Evolutionary conservation across 306 rosid genomes (phyloP).

Genomic region (Abrus precatorius): DNA sequence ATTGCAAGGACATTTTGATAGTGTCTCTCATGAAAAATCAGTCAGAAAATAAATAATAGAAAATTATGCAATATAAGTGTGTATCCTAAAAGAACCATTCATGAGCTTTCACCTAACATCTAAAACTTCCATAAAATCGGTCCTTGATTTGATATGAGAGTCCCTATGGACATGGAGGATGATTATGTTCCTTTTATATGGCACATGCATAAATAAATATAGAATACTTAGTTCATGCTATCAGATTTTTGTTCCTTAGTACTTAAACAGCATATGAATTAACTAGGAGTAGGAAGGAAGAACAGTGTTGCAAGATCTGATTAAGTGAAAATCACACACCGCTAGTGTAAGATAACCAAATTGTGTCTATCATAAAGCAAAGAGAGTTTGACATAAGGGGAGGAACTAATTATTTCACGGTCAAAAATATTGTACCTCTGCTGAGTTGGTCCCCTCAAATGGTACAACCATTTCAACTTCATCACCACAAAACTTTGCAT

Average conservation of each 20-base stretch:
- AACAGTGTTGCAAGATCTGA: neutral
- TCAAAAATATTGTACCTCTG: slow-evolving; percentile 66
- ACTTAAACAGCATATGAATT: neutral
- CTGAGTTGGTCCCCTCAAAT: slow-evolving; percentile 71
- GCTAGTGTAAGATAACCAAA: neutral
- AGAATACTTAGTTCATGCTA: neutral
- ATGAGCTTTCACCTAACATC: neutral
- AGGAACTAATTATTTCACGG: neutral
- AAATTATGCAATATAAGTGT: neutral
- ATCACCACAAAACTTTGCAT: slow-evolving; percentile 61
- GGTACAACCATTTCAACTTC: slow-evolving; percentile 86
- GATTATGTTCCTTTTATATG: neutral
- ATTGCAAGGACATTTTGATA: neutral
- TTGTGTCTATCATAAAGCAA: slow-evolving; percentile 36
- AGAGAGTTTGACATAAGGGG: slow-evolving; percentile 2
- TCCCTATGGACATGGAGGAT: neutral
- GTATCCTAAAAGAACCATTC: neutral
- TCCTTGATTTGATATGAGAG: neutral
- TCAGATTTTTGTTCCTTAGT: neutral
- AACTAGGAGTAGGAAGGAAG: neutral
- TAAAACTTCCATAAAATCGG: neutral
- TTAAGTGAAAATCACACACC: neutral
- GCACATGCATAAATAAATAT: neutral
- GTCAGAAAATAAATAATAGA: neutral
- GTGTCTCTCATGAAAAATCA: slow-evolving; percentile 18